These are phyloP conservation scores for Phytophthora megakarya DNA, from an alignment of 352 stramenopile genomes.

Conservation along the genomic window DNA sequence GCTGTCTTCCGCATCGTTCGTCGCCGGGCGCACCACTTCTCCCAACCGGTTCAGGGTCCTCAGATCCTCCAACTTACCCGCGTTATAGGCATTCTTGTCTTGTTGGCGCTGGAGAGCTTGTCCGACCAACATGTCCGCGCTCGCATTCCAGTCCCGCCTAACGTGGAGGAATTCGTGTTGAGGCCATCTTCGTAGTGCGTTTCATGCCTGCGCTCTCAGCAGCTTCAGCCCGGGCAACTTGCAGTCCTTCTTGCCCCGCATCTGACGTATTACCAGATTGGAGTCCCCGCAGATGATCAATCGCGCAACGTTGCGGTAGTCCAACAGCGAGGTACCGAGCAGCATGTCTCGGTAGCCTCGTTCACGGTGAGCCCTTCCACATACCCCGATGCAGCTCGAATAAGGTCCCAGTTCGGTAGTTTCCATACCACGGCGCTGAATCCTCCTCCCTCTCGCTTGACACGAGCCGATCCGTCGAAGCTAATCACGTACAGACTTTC, in stretches of 20 bases:
- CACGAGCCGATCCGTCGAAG: too few species aligned
- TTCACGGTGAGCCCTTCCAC: too few species aligned
- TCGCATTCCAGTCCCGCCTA: slow-evolving; percentile 8
- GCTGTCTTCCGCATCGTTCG: too few species aligned
- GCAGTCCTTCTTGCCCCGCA: slow-evolving; percentile 3
- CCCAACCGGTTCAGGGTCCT: not conserved
- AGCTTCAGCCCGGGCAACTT: slow-evolving; percentile 4
- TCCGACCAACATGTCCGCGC: slow-evolving; percentile 4
- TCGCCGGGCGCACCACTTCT: too few species aligned
- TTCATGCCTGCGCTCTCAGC: not conserved
- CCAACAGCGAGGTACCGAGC: not conserved
- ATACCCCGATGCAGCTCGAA: too few species aligned
- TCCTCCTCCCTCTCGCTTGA: too few species aligned
- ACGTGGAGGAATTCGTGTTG: not conserved
- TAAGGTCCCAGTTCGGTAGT: too few species aligned
- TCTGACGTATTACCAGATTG: slow-evolving; percentile 1
- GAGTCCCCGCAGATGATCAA: slow-evolving; percentile 8
- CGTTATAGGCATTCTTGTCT: not conserved
- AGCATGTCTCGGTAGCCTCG: too few species aligned
- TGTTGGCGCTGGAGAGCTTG: not conserved
- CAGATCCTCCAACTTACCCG: not conserved
- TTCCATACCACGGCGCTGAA: too few species aligned
- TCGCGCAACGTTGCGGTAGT: not conserved
- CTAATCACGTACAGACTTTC: too few species aligned
- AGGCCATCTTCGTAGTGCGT: not conserved